Conservation (phyloP, 345 rosid species). For the Eucalyptus rudis region DNA sequence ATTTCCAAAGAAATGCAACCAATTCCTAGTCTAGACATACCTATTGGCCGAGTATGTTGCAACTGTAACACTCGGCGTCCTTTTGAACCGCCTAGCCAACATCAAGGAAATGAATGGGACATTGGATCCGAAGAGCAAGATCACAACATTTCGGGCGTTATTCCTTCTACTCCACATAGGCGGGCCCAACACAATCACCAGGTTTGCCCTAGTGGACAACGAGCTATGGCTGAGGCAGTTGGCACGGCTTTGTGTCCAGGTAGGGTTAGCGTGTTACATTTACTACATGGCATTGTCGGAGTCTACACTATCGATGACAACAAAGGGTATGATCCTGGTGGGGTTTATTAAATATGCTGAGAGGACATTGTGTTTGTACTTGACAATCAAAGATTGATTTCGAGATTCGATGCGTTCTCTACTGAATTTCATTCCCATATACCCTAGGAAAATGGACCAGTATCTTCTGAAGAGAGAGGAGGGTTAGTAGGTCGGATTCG, state of each 20-base stretch:
- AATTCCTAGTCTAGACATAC: constrained; percentile 1
- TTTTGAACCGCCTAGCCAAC: not conserved
- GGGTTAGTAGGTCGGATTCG: not conserved
- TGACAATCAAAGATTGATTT: constrained; percentile 17
- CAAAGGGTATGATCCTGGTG: constrained; percentile 3
- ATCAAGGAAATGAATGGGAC: not conserved
- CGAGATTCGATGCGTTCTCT: constrained; percentile 3
- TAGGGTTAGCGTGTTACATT: constrained; percentile 16
- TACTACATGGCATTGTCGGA: constrained; percentile 6
- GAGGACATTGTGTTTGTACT: constrained; percentile 20
- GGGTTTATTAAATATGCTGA: constrained; percentile 34
- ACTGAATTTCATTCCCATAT: constrained; percentile 8
- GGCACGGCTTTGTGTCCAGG: not conserved
- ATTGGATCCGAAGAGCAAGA: not conserved
- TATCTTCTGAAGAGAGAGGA: not conserved
- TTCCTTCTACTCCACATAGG: constrained; percentile 16
- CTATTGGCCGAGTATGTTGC: constrained; percentile 14
- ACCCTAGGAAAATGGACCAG: not conserved
- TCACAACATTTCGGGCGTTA: constrained; percentile 10
- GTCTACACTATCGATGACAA: not conserved
- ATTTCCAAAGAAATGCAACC: not conserved
- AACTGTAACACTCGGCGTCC: constrained; percentile 5
- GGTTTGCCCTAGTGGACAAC: constrained; percentile 12
- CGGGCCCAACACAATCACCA: constrained; percentile 7
- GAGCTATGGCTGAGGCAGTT: constrained; percentile 15